Evolutionary conservation across 208 protist genomes (phyloP), one percentile per base, ranked within the genome.

Genomic region (Leishmania guyanensis): DNA sequence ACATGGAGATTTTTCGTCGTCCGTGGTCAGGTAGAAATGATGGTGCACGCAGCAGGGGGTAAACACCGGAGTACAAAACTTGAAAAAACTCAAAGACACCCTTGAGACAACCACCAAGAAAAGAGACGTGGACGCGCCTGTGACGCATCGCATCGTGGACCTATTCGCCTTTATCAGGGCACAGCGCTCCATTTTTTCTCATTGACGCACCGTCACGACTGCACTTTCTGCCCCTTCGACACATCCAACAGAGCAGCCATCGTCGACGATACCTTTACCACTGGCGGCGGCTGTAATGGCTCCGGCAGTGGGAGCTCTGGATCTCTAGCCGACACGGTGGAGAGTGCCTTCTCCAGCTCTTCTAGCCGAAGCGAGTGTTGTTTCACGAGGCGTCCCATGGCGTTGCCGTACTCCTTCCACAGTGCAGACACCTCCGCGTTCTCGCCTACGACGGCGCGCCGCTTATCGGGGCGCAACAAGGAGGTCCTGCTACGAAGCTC

Each of bases 321-420:
- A 48, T 43, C 29, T 29, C 20, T 29, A 46, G 53, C 33, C 26
- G 74, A 46, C 56, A 29, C 74, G 10, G 53, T 58, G 1, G 71
- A 70, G 14, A 82, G 43, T 20, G 70, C 64, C 36, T 39, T 36
- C 76, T 85, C 78, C 12, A 86, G 36, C 26, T 79, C 68, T 36
- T 69, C 84, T 0, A 90, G 79, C 16, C 87, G 80, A 33, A 36
- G 22, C n/a, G 86, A 65, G 76, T 94, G 85, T n/a, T 65, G 50
- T 78, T 73, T 75, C 64, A 91, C 82, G 48, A 88, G 86, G 9
- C 65, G 48, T 36, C 75, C 68, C 82, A 95, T 83, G 56, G 66
- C 36, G 10, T 53, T 48, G 6, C 85, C 85, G 54, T 88, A 82
- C 70, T 74, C 64, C 14, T 36, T 26, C 82, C 81, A 85, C 66